Base-by-base conservation (phyloP, 495 filamentous ascomycete genomes). In the Penicillium turbatum region DNA sequence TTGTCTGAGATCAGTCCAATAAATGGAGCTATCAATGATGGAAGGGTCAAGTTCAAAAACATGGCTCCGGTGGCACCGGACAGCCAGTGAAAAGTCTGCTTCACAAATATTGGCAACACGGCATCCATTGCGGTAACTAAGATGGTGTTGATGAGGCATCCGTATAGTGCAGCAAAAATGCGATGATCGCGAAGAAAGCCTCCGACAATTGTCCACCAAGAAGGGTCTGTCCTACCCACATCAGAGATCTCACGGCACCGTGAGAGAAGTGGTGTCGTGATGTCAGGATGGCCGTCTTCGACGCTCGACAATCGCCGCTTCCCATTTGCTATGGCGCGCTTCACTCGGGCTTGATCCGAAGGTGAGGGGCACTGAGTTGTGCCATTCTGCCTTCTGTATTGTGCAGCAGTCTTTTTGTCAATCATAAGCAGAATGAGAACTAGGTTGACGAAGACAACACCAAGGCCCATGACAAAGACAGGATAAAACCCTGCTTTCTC, bases 1-100 rank as follows among this genome's bases (percentile, higher is more conserved):
- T 42, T 42, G 17, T 51, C 48, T 12, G 48, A 51, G 4, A 51
- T 15, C 27, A 51, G 42, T 27, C 48, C 48, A 34, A 51, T 34
- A 8, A 43, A 42, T 26, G 48, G 48, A 26, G 38, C 48, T 1
- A 51, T 35, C 16, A 51, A 30, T 9, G 48, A 51, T 16, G 48
- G 48, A 15, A 43, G 24, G n/a, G 48, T 51, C 39, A 51, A 24
- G 5, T 51, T 51, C 19, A 51, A 8, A 11, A 51, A 51, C 6
- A 51, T 42, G 13, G 48, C 38, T 1, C 48, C 48, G 5, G 48
- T 51, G 5, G 48, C 48, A 16, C 48, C 48, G 19, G 48, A 51
- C 10, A 35, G 6, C 48, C 48, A 51, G 13, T 42, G 48, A 4
- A 51, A 51, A 6, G 38, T 51, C n/a, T 51, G 38, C 29, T 43